These are phyloP conservation scores for Basipetospora chlamydospora DNA, from an alignment of 2,329 filamentous ascomycete genomes.

Conservation along the genomic window DNA sequence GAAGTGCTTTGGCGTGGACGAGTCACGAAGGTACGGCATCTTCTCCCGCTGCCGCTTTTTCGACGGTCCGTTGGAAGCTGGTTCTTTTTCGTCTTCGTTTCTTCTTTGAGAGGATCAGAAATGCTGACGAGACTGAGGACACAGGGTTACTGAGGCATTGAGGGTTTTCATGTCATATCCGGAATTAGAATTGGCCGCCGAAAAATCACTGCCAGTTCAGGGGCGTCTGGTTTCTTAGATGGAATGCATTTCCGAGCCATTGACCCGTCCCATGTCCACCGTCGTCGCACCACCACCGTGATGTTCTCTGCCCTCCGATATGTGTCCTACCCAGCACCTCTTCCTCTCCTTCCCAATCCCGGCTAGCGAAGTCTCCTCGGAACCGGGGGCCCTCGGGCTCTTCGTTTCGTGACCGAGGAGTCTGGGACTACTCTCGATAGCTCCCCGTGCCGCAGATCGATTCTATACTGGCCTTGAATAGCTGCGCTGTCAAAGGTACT, in stretches of 20 bases:
- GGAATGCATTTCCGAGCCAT: conserved; percentile 7
- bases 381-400: conserved; percentile 20
- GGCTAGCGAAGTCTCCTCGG: conserved; percentile 44
- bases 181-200: conserved; percentile 28
- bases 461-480: conserved; percentile 37
- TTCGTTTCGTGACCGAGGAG: conserved; percentile 31
- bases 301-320: too few relatives aligned
- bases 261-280: too few relatives aligned
- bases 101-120: neutral
- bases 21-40: neutral
- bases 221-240: conserved; percentile 7
- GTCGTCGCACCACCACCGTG: too few relatives aligned
- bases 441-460: conserved; percentile 44
- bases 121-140: too few relatives aligned
- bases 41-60: neutral
- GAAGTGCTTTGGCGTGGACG: neutral
- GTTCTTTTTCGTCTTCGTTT: neutral
- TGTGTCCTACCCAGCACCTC: too few relatives aligned
- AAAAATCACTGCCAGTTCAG: conserved; percentile 14
- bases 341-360: too few relatives aligned
- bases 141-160: conserved; percentile 5
- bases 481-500: conserved; percentile 39
- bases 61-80: too few relatives aligned
- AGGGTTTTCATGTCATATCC: conserved; percentile 19
- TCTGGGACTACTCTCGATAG: conserved; percentile 44